Evolutionary conservation across 202 grass and related monocot genomes (phyloP).

Genomic region (Alloteropsis angusta): DNA sequence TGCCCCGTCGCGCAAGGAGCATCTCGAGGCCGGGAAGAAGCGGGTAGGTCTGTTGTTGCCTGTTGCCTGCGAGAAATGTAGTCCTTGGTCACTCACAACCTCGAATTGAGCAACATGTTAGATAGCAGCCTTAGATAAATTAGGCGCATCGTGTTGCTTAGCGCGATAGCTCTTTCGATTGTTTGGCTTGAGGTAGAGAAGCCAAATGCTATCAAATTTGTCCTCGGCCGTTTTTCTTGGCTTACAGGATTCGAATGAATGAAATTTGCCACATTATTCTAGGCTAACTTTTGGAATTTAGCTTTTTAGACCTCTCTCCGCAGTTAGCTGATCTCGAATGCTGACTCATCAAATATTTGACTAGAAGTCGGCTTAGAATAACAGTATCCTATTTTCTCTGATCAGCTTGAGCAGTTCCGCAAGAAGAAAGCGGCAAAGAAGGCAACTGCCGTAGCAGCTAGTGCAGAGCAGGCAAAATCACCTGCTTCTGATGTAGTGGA

Average conservation of each 20-base stretch:
- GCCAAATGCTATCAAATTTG: not conserved
- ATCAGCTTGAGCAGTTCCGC: constrained; percentile 93
- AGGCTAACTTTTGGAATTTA: not conserved
- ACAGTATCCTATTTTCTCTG: constrained; percentile 26
- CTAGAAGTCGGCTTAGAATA: constrained; percentile 5
- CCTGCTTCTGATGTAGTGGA: constrained; percentile 30
- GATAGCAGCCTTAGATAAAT: not conserved
- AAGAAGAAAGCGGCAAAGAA: constrained; percentile 77
- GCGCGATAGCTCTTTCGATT: not conserved
- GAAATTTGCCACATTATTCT: not conserved
- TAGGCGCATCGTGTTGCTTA: not conserved
- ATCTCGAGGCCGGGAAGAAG: constrained; percentile 95
- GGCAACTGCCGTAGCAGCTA: constrained; percentile 15
- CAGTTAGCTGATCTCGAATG: not conserved
- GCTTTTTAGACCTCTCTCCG: not conserved
- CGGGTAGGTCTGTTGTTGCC: constrained; percentile 38
- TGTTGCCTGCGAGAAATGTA: constrained; percentile 10
- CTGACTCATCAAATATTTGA: not conserved
- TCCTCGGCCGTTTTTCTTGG: not conserved
- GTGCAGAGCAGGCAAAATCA: constrained; percentile 7
- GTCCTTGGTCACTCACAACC: not conserved
- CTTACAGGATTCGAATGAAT: constrained; percentile 3
- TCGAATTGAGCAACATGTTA: not conserved
- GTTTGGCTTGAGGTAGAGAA: not conserved
- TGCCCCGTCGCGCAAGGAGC: constrained; percentile 53